A percentile compares a stretch with the other conserved stretches of the same genome.
These are phyloP conservation scores for Linnemannia exigua DNA, from an alignment of 192 early-diverging fungal species.

Conservation along the genomic window DNA sequence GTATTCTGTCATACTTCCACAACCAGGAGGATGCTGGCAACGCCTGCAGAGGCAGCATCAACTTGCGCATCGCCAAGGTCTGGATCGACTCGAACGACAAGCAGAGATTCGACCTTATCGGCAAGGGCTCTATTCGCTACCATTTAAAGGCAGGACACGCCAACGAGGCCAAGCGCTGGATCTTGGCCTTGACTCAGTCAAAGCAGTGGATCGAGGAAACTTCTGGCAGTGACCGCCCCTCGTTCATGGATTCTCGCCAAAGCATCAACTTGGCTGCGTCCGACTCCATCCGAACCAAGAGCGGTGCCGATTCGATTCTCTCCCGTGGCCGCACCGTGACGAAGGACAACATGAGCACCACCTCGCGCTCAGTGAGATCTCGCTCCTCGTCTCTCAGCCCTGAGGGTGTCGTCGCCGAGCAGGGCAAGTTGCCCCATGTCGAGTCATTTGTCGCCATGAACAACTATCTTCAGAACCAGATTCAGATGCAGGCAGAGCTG, in stretches of 20 bases:
- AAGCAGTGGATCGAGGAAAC: slow-evolving; percentile 76
- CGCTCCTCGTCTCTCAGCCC: slow-evolving; percentile 44
- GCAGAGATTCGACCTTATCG: slow-evolving; percentile 82
- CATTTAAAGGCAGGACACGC: slow-evolving; percentile 75
- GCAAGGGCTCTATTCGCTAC: slow-evolving; percentile 82
- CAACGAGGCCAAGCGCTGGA: slow-evolving; percentile 87
- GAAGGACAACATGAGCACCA: slow-evolving; percentile 4
- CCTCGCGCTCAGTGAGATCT: slow-evolving; percentile 15
- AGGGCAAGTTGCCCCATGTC: slow-evolving; percentile 50
- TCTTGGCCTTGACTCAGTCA: slow-evolving; percentile 81
- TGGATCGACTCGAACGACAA: slow-evolving; percentile 73
- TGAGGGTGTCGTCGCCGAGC: slow-evolving; percentile 8
- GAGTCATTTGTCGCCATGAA: slow-evolving; percentile 61
- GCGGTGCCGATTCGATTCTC: not conserved
- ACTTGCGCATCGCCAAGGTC: slow-evolving; percentile 78
- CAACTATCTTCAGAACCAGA: slow-evolving; percentile 69
- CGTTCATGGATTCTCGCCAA: slow-evolving; percentile 38
- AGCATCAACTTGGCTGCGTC: slow-evolving; percentile 14
- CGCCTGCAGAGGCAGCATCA: slow-evolving; percentile 85
- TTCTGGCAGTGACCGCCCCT: slow-evolving; percentile 52
- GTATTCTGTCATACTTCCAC: slow-evolving; percentile 88
- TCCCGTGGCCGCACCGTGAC: slow-evolving; percentile 24
- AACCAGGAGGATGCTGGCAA: slow-evolving; percentile 81
- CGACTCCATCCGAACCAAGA: slow-evolving; percentile 24
- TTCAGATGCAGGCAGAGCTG: slow-evolving; percentile 71